Evolutionary conservation across 2,329 filamentous ascomycete genomes (phyloP).

Genomic region (Rutstroemia sp.): DNA sequence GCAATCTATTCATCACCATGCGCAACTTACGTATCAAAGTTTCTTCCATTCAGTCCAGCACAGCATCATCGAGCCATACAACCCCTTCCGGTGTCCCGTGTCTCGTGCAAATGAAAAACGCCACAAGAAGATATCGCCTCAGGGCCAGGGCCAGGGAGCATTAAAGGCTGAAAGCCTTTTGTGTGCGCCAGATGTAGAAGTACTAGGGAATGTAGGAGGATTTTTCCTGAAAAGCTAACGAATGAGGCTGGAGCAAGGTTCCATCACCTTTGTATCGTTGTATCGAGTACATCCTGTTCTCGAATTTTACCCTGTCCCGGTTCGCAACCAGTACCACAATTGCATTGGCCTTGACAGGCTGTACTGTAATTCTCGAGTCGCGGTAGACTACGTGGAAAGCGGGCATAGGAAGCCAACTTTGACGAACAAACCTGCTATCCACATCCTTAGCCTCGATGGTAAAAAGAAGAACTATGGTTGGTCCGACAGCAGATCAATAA

Average conservation of each 20-base stretch:
- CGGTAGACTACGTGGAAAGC: background rate
- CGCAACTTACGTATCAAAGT: too few species aligned
- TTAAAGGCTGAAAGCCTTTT: background rate
- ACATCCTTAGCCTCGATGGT: too few species aligned
- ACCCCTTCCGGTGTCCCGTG: background rate
- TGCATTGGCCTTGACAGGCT: too few species aligned
- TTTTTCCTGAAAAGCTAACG: background rate
- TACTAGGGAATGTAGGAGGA: background rate
- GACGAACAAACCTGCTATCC: too few species aligned
- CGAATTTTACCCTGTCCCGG: background rate
- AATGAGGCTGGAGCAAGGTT: conserved; percentile 3
- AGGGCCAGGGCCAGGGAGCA: too few species aligned
- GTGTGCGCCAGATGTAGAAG: background rate
- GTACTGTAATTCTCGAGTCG: too few species aligned
- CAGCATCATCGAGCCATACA: too few species aligned
- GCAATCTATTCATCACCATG: background rate
- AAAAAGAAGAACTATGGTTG: background rate
- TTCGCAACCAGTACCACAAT: background rate
- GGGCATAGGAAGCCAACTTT: background rate
- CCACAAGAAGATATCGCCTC: background rate
- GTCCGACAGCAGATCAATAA: background rate
- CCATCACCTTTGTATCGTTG: background rate
- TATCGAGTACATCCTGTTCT: too few species aligned
- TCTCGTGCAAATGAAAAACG: background rate
- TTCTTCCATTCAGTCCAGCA: too few species aligned